phyloP scores from a whole-genome alignment of 768 basidiomycete species.

The Podaxis sp. region DNA sequence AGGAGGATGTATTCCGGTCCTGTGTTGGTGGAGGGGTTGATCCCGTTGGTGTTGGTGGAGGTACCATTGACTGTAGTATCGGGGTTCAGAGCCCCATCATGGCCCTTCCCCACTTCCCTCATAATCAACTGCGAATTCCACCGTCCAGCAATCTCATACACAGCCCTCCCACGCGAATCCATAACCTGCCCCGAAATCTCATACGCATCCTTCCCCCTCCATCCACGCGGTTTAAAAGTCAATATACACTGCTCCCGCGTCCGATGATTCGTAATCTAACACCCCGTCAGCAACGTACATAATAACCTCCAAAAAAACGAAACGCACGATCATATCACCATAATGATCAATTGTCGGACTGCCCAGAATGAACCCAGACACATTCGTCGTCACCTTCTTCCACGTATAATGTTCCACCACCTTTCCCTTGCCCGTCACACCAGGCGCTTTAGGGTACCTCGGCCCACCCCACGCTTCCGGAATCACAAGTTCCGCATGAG shows the following conservation, averaged over 20 bases:
- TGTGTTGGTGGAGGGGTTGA: not conserved
- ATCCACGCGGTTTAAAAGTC: slow-evolving; percentile 95
- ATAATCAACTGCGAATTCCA: slow-evolving; percentile 97
- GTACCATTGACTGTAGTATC: slow-evolving; percentile 57
- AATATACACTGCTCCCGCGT: slow-evolving; percentile 85
- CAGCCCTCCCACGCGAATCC: slow-evolving; percentile 60
- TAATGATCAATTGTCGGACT: slow-evolving; percentile 89
- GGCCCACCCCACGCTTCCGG: slow-evolving; percentile 49
- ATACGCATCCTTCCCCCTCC: slow-evolving; percentile 88
- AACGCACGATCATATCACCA: slow-evolving; percentile 87
- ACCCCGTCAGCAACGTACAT: slow-evolving; percentile 1
- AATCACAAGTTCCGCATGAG: slow-evolving; percentile 81
- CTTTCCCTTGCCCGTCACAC: slow-evolving; percentile 41
- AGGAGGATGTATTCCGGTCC: slow-evolving; percentile 75
- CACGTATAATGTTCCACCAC: slow-evolving; percentile 91
- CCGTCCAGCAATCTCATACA: slow-evolving; percentile 89
- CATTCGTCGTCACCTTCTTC: slow-evolving; percentile 91
- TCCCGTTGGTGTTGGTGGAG: slow-evolving; percentile 28
- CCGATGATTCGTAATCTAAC: slow-evolving; percentile 82
- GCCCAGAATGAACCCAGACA: slow-evolving; percentile 93
- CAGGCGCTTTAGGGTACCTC: slow-evolving; percentile 59
- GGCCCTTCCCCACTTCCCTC: slow-evolving; percentile 57
- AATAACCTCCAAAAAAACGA: not conserved
- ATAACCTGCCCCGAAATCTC: slow-evolving; percentile 89
- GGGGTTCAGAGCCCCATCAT: slow-evolving; percentile 61